Percentiles rank a stretch among this genome's conserved stretches.
Conservation (phyloP, 192 early-diverging fungal genomes). For the Gonapodya sp. region DNA sequence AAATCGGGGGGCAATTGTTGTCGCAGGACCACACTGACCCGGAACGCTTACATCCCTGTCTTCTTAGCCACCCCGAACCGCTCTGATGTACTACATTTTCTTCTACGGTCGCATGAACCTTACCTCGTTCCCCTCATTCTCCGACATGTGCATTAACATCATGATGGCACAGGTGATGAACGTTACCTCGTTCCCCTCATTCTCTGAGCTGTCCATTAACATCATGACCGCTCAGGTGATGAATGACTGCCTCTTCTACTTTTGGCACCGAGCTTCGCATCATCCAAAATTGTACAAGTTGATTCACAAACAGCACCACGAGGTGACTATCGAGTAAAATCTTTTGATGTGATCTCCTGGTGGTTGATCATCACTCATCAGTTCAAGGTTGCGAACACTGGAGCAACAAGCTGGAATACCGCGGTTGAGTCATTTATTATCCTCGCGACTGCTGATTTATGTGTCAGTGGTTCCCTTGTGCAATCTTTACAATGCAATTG, state of each 20-base stretch:
- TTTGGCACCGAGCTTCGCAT: not conserved
- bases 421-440: not conserved
- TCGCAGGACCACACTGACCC: not conserved
- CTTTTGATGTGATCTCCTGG: not conserved
- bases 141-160: not conserved
- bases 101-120: slow-evolving; percentile 10
- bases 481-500: not conserved
- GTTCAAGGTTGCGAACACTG: slow-evolving; percentile 5
- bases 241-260: slow-evolving; percentile 10
- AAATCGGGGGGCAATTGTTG: not conserved
- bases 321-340: too few species aligned
- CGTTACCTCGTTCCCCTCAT: not conserved
- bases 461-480: not conserved
- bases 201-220: not conserved
- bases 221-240: not conserved
- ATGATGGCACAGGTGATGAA: slow-evolving; percentile 7
- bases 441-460: not conserved
- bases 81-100: not conserved
- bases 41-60: not conserved
- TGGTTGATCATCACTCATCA: not conserved
- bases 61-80: not conserved
- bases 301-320: slow-evolving; percentile 3
- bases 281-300: not conserved
- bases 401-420: slow-evolving; percentile 5
- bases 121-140: not conserved